Evolutionary conservation across 345 rosid genomes (phyloP).

Genomic region (Lagerstroemia speciosa): DNA sequence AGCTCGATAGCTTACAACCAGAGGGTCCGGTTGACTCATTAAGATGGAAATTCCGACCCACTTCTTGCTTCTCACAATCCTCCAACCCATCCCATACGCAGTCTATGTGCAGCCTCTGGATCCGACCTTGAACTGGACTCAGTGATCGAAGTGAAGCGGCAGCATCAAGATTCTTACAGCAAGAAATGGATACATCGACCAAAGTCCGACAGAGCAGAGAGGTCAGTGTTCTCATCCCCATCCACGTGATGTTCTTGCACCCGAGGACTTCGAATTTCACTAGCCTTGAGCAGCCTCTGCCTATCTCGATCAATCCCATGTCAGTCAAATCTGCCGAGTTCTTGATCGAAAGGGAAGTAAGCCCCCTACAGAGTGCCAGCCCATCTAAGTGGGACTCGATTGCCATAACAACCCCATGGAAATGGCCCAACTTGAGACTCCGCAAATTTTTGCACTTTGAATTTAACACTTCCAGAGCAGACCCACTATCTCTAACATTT

Average conservation of each 20-base stretch:
- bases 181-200: constrained; percentile 58
- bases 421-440: constrained; percentile 51
- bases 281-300: constrained; percentile 55
- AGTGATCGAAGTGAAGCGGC: constrained; percentile 43
- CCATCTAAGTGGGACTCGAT: constrained; percentile 60
- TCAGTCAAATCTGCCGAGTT: constrained; percentile 61
- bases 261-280: constrained; percentile 71
- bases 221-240: constrained; percentile 60
- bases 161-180: constrained; percentile 56
- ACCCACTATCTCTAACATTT: constrained; percentile 50
- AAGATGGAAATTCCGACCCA: constrained; percentile 15
- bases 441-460: constrained; percentile 47
- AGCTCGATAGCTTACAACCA: background rate
- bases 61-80: constrained; percentile 12
- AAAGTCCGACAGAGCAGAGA: constrained; percentile 37
- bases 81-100: constrained; percentile 61
- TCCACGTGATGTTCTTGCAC: constrained; percentile 60
- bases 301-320: constrained; percentile 77
- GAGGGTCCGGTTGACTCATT: constrained; percentile 12
- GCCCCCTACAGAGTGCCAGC: constrained; percentile 56
- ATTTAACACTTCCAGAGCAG: constrained; percentile 46
- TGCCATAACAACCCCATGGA: constrained; percentile 62
- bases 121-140: constrained; percentile 52
- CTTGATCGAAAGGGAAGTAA: constrained; percentile 49
- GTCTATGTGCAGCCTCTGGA: constrained; percentile 67